These are phyloP conservation scores for Millerozyma miso DNA, from an alignment of 805 yeast species.

Conservation along the genomic window DNA sequence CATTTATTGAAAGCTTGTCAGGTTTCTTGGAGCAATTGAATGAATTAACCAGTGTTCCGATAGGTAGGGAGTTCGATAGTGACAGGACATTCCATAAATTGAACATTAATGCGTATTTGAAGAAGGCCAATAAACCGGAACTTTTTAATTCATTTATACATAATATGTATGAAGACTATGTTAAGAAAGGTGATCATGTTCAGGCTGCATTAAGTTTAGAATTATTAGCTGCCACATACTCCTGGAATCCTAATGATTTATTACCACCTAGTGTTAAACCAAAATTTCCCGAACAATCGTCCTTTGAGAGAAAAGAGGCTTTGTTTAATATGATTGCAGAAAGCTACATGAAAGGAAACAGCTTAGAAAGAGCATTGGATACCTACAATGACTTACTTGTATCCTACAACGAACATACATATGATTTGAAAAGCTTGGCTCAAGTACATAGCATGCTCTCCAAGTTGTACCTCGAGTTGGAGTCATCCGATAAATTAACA, in stretches of 20 bases:
- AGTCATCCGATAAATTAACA: slow-evolving; percentile 63
- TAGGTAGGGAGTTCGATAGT: slow-evolving; percentile 79
- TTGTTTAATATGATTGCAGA: slow-evolving; percentile 66
- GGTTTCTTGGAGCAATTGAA: slow-evolving; percentile 62
- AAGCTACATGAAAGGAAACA: slow-evolving; percentile 65
- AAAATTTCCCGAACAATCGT: slow-evolving; percentile 71
- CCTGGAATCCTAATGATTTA: slow-evolving; percentile 60
- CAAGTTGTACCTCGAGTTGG: slow-evolving; percentile 61
- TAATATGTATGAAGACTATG: slow-evolving; percentile 64
- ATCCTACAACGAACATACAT: slow-evolving; percentile 67
- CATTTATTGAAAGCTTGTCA: slow-evolving; percentile 50
- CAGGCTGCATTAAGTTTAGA: slow-evolving; percentile 84
- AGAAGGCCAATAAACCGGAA: slow-evolving; percentile 76
- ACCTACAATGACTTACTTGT: slow-evolving; percentile 72
- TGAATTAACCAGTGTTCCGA: slow-evolving; percentile 71
- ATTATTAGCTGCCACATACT: slow-evolving; percentile 68
- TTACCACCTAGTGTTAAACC: slow-evolving; percentile 61
- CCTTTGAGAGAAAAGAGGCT: slow-evolving; percentile 76
- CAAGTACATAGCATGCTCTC: slow-evolving; percentile 66
- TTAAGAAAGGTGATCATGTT: slow-evolving; percentile 56
- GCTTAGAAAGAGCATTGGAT: slow-evolving; percentile 76
- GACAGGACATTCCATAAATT: slow-evolving; percentile 79
- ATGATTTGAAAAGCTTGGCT: slow-evolving; percentile 72
- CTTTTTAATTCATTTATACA: slow-evolving; percentile 74
- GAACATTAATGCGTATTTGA: slow-evolving; percentile 69